Evolutionary conservation across 768 basidiomycete species (phyloP), one percentile per base, ranked within the genome.

Genomic region (Rhodosporidiobolus odoratus): DNA sequence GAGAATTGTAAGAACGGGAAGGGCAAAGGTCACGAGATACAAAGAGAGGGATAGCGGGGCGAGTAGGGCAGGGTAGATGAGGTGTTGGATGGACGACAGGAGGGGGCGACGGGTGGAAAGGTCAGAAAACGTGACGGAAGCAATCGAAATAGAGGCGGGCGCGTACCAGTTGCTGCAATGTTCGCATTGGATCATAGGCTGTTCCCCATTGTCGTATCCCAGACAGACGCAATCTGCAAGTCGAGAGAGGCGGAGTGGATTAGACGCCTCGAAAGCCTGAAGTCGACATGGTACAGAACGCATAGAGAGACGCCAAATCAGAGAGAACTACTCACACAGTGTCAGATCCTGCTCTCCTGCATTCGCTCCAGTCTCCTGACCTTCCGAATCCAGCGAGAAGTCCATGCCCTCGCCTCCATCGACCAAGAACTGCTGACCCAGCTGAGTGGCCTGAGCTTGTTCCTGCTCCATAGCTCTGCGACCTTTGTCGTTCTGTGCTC

Each of bases 111-210:
- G n/a, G n/a, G n/a, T n/a, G n/a, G n/a, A n/a, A n/a, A n/a, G n/a
- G n/a, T n/a, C n/a, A n/a, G n/a, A n/a, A n/a, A n/a, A n/a, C n/a
- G n/a, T n/a, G n/a, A n/a, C n/a, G n/a, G n/a, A n/a, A n/a, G n/a
- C n/a, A n/a, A n/a, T n/a, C n/a, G n/a, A n/a, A n/a, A n/a, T 21
- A 30, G 43, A 5, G 35, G 21, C 25, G 32, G 45, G 32, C 23
- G 59, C 85, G 75, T 73, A 88, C 91, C 90, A 91, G 72, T 87
- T 86, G 34, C 81, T 82, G 78, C 91, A 92, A 61, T 84, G 81
- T 34, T 85, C 83, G 77, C 91, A 92, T 43, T 81, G 81, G 58
- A 92, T 87, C 90, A 91, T 91, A 19, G 90, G 89, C 10, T 87
- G 84, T 40, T 88, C 90, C 80, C 90, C 88, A 40, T 66, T 74